Evolutionary conservation across 169 alveolate species (phyloP), one percentile per base, ranked within the genome.

Genomic region (Plasmodium fragile): DNA sequence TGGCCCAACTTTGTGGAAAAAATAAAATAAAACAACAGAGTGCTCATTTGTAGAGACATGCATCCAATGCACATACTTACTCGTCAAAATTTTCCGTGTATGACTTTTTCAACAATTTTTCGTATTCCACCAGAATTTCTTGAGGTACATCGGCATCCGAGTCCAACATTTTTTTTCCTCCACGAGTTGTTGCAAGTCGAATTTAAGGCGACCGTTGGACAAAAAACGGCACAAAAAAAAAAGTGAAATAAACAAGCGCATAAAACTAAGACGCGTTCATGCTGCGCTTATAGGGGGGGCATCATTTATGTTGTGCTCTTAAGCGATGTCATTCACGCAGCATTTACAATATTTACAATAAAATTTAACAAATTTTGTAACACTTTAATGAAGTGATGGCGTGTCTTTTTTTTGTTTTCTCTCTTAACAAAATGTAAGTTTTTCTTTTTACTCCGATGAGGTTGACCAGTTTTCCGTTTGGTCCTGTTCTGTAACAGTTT

Each of bases 21-120:
- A 59, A 65, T 39, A 82, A 39, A 82, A 13, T 34, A 32, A 39
- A 39, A 39, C 2, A 43, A 4, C 59, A 80, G 11, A 18, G 59
- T 3, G 59, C 59, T 53, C 1, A 34, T 11, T 53, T 55, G 36
- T 80, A 28, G 34, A 1, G 13, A 65, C 30, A 65, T 65, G 75
- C 36, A 22, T 65, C 75, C 13, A 25, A 25, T 80, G 43, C 36
- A 25, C 52, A 36, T 83, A 41, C 45, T 73, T 85, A 85, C 93
- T 85, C 93, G 45, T 85, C 93, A 75, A 85, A 85, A 75, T 85
- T 85, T 85, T 85, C 93, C 28, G 93, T 53, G 49, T 85, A 77
- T 1, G 93, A 30, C 41, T 77, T 85, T 77, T 75, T 85, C 70
- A 85, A 53, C 79, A 85, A 34, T 52, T 85, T 85, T 72, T 85